Evolutionary conservation across 768 basidiomycete genomes (phyloP).

Genomic region (Russula ochroleuca): DNA sequence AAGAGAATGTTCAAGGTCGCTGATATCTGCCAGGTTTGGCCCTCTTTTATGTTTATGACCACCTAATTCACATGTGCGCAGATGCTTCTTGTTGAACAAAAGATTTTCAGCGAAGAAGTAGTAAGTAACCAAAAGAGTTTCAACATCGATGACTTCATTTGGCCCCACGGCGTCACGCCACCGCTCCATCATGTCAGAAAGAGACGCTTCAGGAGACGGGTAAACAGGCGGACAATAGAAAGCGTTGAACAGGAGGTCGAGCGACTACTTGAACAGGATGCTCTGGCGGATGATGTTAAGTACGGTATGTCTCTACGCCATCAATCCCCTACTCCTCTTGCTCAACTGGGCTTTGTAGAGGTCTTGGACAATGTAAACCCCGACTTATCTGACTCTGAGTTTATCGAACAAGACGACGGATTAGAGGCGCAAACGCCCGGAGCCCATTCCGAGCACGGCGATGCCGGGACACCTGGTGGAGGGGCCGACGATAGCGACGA

Average conservation of each 20-base stretch:
- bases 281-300: slow-evolving; percentile 67
- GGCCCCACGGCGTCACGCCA: slow-evolving; percentile 94
- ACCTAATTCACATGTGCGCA: slow-evolving; percentile 33
- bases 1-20: slow-evolving; percentile 99
- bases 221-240: slow-evolving; percentile 85
- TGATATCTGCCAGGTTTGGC: slow-evolving; percentile 87
- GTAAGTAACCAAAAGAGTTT: slow-evolving; percentile 60
- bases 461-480: slow-evolving; percentile 54
- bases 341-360: slow-evolving; percentile 42
- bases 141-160: slow-evolving; percentile 94
- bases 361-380: slow-evolving; percentile 88
- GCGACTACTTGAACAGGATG: slow-evolving; percentile 75
- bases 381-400: slow-evolving; percentile 85
- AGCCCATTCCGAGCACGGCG: slow-evolving; percentile 60
- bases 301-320: slow-evolving; percentile 47
- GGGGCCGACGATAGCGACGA: slow-evolving; percentile 57
- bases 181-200: slow-evolving; percentile 88
- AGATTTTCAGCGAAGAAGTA: slow-evolving; percentile 65
- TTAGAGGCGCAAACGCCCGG: slow-evolving; percentile 68
- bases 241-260: slow-evolving; percentile 93
- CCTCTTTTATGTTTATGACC: slow-evolving; percentile 20
- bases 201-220: slow-evolving; percentile 85
- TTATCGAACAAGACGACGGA: slow-evolving; percentile 60
- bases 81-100: slow-evolving; percentile 91
- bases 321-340: background rate